Percentiles rank a stretch among this genome's conserved stretches.
phyloP scores from a whole-genome alignment of 2,329 filamentous ascomycete species.

The Aureobasidium sp. region DNA sequence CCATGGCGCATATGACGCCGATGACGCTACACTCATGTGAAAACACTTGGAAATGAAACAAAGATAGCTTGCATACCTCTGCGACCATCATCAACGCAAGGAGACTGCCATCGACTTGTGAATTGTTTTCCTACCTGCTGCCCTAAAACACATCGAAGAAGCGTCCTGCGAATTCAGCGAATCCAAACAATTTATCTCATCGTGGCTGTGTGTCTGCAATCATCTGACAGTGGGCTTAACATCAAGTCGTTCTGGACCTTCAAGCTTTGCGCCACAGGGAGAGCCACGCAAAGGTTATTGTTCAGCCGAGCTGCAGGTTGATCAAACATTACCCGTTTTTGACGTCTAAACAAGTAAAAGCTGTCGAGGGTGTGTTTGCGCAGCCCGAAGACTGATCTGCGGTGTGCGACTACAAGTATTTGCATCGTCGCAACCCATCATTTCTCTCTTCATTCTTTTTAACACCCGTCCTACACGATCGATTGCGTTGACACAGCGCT shows the following conservation, averaged over 20 bases:
- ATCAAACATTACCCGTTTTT: constrained; percentile 10
- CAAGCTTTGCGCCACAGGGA: constrained; percentile 8
- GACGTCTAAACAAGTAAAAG: constrained; percentile 4
- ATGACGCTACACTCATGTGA: constrained; percentile 13
- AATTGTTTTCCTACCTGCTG: background rate
- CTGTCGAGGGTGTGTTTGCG: constrained; percentile 7
- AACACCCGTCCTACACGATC: background rate
- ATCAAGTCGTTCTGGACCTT: background rate
- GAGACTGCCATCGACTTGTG: background rate
- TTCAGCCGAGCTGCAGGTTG: constrained; percentile 1
- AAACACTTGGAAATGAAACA: constrained; percentile 5
- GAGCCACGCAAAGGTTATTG: constrained; percentile 9
- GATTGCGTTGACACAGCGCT: background rate
- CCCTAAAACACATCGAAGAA: background rate
- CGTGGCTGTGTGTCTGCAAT: constrained; percentile 2
- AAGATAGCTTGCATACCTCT: constrained; percentile 4
- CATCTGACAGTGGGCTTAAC: constrained; percentile 3
- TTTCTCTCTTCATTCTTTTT: background rate
- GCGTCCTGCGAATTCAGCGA: background rate
- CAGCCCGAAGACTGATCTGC: constrained; percentile 6
- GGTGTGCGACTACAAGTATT: constrained; percentile 8
- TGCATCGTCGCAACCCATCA: background rate
- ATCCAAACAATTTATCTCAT: background rate
- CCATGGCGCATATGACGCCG: constrained; percentile 4
- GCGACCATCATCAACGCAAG: background rate